Base-by-base conservation (phyloP, 768 basidiomycete species). In the Auriscalpium vulgare region DNA sequence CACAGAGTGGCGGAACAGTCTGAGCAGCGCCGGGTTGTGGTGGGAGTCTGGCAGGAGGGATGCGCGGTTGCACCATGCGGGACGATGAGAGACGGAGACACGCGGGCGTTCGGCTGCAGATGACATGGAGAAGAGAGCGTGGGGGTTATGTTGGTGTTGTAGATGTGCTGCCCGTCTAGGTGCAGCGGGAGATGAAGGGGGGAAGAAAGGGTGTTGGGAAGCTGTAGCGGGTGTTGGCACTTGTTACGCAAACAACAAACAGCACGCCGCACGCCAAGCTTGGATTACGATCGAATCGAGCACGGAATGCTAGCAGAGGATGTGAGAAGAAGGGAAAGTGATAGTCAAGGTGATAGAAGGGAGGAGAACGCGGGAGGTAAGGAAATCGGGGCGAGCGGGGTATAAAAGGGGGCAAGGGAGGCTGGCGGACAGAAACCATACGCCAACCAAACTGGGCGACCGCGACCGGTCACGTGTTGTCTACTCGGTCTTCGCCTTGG, bases 1-100 rank as follows among this genome's bases (percentile, higher is more conserved):
- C 48, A 97, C 90, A 34, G 81, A 83, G 64, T 78, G 82, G 61
- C 80, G 75, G 74, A 97, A 78, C 62, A 97, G 85, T 62, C 82
- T 78, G 58, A 95, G 75, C 59, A 97, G 81, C 58, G 81, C 82
- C 21, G 86, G 86, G 72, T 91, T 84, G 76, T 97, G 95, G 63
- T 77, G 70, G 58, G 78, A 78, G 54, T 81, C 74, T 59, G 88
- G 87, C 53, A 93, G 68, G 65, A 97, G 89, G 29, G 94, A 97
- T 51, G 87, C 85, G 44, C 90, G 90, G 63, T 88, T 84, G 67
- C 72, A 73, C 29, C 29, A 29, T 29, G 29, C 29, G 29, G 29
- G 29, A 29, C 29, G 29, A 29, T 29, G 65, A 69, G 72, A 62
- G 72, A 69, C 53, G 54, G 49, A 67, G 70, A 67, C 67, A 77